phyloP scores from a whole-genome alignment of 2,329 filamentous ascomycete species.

The Colletotrichum sp. region DNA sequence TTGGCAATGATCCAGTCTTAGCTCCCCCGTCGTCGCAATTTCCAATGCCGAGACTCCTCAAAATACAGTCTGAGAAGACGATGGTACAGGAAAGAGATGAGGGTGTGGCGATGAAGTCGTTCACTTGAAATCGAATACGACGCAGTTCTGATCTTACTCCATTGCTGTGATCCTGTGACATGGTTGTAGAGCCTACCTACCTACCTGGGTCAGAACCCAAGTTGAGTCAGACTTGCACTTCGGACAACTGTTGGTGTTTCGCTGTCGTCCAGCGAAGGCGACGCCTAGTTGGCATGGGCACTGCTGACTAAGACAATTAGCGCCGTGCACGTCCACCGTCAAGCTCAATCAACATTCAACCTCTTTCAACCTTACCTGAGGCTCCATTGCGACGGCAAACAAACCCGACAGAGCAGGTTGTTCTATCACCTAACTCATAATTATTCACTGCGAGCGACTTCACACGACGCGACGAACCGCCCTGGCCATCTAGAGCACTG shows the following conservation, averaged over 20 bases:
- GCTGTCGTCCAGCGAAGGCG: not conserved
- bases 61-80: not conserved
- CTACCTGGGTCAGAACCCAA: not conserved
- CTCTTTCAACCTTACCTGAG: slow-evolving; percentile 1
- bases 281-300: not conserved
- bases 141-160: not conserved
- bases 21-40: too few relatives aligned
- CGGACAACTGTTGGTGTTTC: not conserved
- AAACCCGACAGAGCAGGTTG: not conserved
- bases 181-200: not conserved
- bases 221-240: not conserved
- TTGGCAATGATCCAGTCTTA: not conserved
- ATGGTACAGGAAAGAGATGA: not conserved
- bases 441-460: not conserved
- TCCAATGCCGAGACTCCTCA: too few relatives aligned
- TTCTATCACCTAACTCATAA: not conserved
- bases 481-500: not conserved
- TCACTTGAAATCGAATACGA: not conserved
- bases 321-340: slow-evolving; percentile 1
- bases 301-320: slow-evolving; percentile 8
- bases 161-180: not conserved
- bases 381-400: not conserved
- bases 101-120: not conserved
- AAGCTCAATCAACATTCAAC: slow-evolving; percentile 16
- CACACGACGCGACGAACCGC: not conserved